phyloP scores from a whole-genome alignment of 192 early-diverging fungal species.

The Mortierella hygrophila region DNA sequence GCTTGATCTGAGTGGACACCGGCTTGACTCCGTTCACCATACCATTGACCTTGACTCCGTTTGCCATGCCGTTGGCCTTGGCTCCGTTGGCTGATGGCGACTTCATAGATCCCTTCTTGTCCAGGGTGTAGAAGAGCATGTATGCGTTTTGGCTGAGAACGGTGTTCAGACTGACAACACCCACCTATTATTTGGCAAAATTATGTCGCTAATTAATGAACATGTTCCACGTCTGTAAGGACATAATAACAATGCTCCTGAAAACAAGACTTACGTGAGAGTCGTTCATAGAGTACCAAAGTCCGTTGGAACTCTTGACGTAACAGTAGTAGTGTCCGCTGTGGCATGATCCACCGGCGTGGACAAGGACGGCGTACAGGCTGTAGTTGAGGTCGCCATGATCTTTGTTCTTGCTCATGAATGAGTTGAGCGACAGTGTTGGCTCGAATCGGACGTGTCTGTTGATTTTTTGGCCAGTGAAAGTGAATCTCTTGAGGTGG shows the following conservation, averaged over 20 bases:
- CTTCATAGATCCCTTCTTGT: constrained; percentile 21
- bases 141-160: constrained; percentile 86
- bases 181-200: constrained; percentile 60
- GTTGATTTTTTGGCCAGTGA: constrained; percentile 72
- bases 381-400: constrained; percentile 61
- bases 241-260: not conserved
- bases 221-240: not conserved
- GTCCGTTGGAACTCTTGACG: constrained; percentile 80
- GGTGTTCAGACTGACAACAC: constrained; percentile 72
- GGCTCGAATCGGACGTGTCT: constrained; percentile 73
- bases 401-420: constrained; percentile 59
- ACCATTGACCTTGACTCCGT: constrained; percentile 13
- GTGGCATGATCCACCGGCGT: constrained; percentile 76
- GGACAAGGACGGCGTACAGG: constrained; percentile 86
- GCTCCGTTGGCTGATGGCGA: constrained; percentile 6
- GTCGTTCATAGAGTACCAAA: constrained; percentile 89
- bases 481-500: constrained; percentile 91
- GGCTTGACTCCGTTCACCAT: not conserved
- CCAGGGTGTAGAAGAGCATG: constrained; percentile 84
- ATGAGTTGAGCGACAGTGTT: constrained; percentile 73
- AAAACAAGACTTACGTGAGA: constrained; percentile 49
- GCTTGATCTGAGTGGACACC: constrained; percentile 14
- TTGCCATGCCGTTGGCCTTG: constrained; percentile 5
- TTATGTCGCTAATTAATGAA: too few species aligned
- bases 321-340: constrained; percentile 92